Percentiles rank a stretch among this genome's conserved stretches.
These are phyloP conservation scores for Claviceps digitariae DNA, from an alignment of 2,329 filamentous ascomycete genomes.

Conservation along the genomic window DNA sequence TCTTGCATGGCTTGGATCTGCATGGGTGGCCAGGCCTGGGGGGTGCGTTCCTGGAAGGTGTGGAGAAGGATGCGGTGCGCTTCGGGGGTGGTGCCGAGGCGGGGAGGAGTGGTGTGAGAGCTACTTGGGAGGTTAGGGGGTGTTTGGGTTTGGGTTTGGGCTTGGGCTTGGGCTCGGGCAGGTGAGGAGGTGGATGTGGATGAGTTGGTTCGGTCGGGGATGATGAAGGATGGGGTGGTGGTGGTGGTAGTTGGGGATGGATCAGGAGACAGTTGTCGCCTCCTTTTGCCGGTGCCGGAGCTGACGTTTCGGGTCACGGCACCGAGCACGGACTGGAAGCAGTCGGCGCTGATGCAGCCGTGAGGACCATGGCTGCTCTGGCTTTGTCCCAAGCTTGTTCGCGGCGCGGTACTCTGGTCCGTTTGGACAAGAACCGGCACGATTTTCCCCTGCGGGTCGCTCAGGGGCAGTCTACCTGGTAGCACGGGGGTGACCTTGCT, in stretches of 20 bases:
- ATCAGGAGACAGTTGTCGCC: constrained; percentile 16
- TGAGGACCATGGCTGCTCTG: background rate
- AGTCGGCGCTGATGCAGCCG: constrained; percentile 11
- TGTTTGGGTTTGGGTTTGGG: background rate
- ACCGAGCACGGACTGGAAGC: constrained; percentile 20
- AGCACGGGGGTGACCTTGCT: constrained; percentile 26
- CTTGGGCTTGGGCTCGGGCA: background rate
- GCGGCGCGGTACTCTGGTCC: background rate
- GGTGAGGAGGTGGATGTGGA: constrained; percentile 17
- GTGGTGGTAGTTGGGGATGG: background rate
- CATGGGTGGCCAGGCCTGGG: constrained; percentile 16
- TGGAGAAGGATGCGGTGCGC: constrained; percentile 22
- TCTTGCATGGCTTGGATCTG: constrained; percentile 14
- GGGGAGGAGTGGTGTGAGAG: constrained; percentile 19
- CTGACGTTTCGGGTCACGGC: constrained; percentile 19
- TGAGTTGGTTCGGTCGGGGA: constrained; percentile 21
- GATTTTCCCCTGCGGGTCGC: constrained; percentile 9
- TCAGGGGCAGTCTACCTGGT: constrained; percentile 30
- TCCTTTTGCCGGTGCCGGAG: constrained; percentile 15
- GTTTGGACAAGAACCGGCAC: constrained; percentile 3
- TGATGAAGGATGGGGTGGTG: constrained; percentile 5
- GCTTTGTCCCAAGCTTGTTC: background rate
- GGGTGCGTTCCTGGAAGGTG: constrained; percentile 19
- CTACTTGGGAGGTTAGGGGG: constrained; percentile 8
- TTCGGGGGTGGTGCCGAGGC: constrained; percentile 22